phyloP scores from a whole-genome alignment of 768 basidiomycete genomes.

The Tephrocybe sp. region DNA sequence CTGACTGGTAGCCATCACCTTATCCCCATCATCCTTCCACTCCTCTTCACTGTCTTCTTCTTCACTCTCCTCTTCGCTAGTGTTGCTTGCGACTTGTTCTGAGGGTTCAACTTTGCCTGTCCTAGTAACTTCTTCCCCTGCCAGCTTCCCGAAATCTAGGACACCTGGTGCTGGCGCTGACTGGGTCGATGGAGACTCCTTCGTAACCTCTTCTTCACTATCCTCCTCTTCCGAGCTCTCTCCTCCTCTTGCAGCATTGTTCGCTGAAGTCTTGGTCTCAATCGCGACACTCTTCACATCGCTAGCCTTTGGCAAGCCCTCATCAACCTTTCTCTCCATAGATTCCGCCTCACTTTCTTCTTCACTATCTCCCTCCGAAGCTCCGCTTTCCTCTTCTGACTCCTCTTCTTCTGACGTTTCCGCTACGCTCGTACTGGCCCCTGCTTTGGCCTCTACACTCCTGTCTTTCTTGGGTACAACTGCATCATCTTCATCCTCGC shows the following conservation, averaged over 20 bases:
- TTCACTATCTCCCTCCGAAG: not conserved
- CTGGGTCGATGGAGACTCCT: not conserved
- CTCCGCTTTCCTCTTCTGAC: not conserved
- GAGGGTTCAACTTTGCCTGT: not conserved
- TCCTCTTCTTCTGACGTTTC: not conserved
- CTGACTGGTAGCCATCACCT: slow-evolving; percentile 11
- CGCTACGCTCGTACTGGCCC: not conserved
- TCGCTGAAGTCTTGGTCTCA: not conserved
- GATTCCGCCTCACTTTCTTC: slow-evolving; percentile 4
- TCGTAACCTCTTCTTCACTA: not conserved
- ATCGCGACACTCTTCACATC: not conserved
- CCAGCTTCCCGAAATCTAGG: not conserved
- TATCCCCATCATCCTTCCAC: not conserved
- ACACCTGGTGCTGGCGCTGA: not conserved
- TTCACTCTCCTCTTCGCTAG: slow-evolving; percentile 2
- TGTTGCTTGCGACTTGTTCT: not conserved
- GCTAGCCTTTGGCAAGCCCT: too few relatives aligned
- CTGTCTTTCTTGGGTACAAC: not conserved
- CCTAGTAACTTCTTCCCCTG: not conserved
- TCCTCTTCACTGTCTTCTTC: slow-evolving; percentile 1
- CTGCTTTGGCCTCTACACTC: not conserved
- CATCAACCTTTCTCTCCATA: too few relatives aligned
- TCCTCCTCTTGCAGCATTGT: not conserved
- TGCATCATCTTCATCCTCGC: slow-evolving; percentile 1
- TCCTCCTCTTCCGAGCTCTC: not conserved